Evolutionary conservation across 2,329 filamentous ascomycete species (phyloP), one percentile per base, ranked within the genome.

Genomic region (Aspergillus neotritici): DNA sequence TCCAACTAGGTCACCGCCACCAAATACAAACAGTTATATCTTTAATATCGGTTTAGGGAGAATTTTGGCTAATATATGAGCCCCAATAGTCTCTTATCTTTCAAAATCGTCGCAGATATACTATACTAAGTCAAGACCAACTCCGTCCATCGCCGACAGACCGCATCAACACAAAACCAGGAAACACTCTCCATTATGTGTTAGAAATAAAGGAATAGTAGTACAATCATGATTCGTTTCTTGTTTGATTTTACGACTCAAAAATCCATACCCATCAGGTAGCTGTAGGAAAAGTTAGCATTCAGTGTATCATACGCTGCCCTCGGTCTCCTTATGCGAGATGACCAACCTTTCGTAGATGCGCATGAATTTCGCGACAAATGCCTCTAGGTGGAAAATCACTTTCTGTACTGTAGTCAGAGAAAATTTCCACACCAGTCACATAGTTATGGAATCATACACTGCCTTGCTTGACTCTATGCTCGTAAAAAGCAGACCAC

Each of bases 351-450:
- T 91, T 73, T 98, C 93, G 51, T 91, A 79, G 54, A 97, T 81
- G 56, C 91, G 81, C 91, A 98, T 97, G 65, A 97, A 95, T 72
- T 96, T 97, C 45, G 91, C 91, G 46, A 98, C 93, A 68, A 98
- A 98, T 3, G 93, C 93, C 69, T 98, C 94, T 4, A 98, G 73
- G 62, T 98, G 94, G 68, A 98, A 98, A 50, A 98, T 97, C 46
- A 94, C 86, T 76, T 98, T 98, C 67, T 74, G 46, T 44, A 52
- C 12, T 38, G 14, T 1, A 14, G 31, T 54, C 8, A 56, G 49
- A 10, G 6, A 16, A 0, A 14, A 15, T 35, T 4, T 29, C 25
- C 3, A 4, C 4, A 10, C 3, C 12, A 12, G 6, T 16, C 7
- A 4, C 6, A 11, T 2, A 30, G 12, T 11, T 11, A 3, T 5